Percentiles rank a stretch among this genome's conserved stretches.
Conservation (phyloP, 2,329 filamentous ascomycete species). For the Zasmidium angulare region DNA sequence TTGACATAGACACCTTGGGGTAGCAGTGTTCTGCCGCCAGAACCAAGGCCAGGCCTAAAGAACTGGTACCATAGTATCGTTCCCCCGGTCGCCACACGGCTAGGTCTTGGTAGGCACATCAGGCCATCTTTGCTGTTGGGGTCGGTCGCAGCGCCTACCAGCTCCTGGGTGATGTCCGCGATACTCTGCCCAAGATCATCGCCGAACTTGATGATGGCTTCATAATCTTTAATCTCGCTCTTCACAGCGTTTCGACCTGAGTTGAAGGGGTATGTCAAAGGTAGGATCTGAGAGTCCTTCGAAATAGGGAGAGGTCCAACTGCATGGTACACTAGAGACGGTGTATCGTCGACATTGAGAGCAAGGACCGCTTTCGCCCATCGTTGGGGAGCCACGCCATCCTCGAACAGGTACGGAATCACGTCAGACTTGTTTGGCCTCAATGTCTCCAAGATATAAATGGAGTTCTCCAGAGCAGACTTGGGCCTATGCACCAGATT, state of each 20-base stretch:
- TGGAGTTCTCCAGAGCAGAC: conserved; percentile 27
- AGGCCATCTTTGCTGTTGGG: conserved; percentile 41
- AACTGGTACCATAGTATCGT: conserved; percentile 52
- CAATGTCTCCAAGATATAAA: conserved; percentile 40
- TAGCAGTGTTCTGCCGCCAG: conserved; percentile 46
- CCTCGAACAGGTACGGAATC: conserved; percentile 43
- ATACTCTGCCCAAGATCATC: conserved; percentile 35
- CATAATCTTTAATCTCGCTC: conserved; percentile 30
- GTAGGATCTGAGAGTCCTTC: conserved; percentile 38
- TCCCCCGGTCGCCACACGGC: conserved; percentile 44
- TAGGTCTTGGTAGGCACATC: conserved; percentile 40
- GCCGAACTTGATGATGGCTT: conserved; percentile 23
- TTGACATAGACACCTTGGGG: conserved; percentile 48
- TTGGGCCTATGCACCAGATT: conserved; percentile 28
- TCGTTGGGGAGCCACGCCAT: conserved; percentile 37
- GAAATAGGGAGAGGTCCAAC: conserved; percentile 52
- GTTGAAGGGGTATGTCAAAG: conserved; percentile 46
- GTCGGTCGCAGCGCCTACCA: conserved; percentile 44
- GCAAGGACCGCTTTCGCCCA: conserved; percentile 50
- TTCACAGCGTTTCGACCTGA: conserved; percentile 38
- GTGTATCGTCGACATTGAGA: conserved; percentile 40
- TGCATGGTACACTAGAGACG: conserved; percentile 46
- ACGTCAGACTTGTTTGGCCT: conserved; percentile 53
- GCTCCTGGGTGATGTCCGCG: conserved; percentile 46
- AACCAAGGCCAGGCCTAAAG: conserved; percentile 41